These are phyloP conservation scores for Boletus sp. DNA, from an alignment of 1,284 basidiomycete genomes.

Conservation along the genomic window DNA sequence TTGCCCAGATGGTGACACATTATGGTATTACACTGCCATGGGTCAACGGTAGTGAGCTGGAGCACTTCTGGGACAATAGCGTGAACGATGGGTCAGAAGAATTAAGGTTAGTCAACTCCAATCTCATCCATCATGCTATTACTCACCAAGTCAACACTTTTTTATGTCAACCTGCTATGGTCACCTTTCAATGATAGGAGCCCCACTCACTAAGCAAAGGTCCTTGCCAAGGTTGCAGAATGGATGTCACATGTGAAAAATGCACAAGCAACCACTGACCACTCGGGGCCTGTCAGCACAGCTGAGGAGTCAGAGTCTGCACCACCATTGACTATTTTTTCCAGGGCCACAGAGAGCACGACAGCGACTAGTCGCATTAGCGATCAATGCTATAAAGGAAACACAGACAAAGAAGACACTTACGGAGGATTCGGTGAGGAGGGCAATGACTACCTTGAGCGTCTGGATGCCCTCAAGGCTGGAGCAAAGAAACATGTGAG, in stretches of 20 bases:
- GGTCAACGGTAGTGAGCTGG: too few species aligned
- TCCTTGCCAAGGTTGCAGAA: not conserved
- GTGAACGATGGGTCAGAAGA: too few species aligned
- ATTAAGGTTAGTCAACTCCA: too few species aligned
- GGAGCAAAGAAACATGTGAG: not conserved
- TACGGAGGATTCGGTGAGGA: not conserved
- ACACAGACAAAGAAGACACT: not conserved
- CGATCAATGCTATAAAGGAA: not conserved
- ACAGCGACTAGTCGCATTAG: not conserved
- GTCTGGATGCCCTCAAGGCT: not conserved
- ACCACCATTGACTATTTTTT: not conserved
- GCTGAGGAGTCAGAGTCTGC: too few species aligned
- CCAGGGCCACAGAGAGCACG: not conserved
- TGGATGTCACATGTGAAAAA: not conserved
- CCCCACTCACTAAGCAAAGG: not conserved
- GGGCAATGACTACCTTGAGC: not conserved
- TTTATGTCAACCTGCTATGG: not conserved
- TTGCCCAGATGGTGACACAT: too few species aligned
- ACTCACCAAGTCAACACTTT: not conserved
- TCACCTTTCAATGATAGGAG: not conserved
- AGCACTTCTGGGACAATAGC: too few species aligned
- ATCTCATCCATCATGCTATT: too few species aligned
- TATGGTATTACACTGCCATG: too few species aligned
- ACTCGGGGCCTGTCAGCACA: too few species aligned
- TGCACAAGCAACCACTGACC: not conserved